Base-by-base conservation (phyloP, 495 filamentous ascomycete species). In the Aspergillus kassunensis region DNA sequence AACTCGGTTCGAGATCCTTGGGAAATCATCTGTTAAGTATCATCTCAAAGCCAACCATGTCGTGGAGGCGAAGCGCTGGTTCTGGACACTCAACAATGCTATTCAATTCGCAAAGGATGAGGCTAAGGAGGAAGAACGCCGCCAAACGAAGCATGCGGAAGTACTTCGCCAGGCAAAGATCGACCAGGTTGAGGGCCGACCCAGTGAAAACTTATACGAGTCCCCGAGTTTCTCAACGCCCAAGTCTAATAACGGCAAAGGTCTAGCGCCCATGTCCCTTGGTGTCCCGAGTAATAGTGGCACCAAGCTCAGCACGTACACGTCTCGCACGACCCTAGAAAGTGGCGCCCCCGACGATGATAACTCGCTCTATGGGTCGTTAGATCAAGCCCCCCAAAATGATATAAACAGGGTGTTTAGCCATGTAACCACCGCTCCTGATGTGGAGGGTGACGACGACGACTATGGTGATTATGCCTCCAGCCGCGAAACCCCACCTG, bases 51-150 rank as follows among this genome's bases (percentile, higher is more conserved):
- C 93, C 0, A 97, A 97, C 58, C 93, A 98, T 69, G 84, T 95
- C 19, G 70, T 73, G 12, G 71, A 79, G 53, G 76, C 72, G 36
- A 77, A 76, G 55, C 72, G 71, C 30, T 78, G 93, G 93, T 97
- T 90, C 66, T 98, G 93, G 93, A 89, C 93, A 9, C 76, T 98
- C 49, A 98, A 97, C 69, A 98, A 98, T 69, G 91, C 93, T 23
- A 98, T 98, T 46, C 93, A 97, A 66, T 97, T 89, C 87, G 83
- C 89, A 48, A 98, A 97, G 66, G 93, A 98, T 62, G 95, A 97
- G 68, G 91, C 90, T 6, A 90, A 86, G 58, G 87, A 91, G 64
- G 91, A 95, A 58, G 89, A 95, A 54, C 80, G 73, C 45, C 81
- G 87, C 49, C 84, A 84, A 30, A 79, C 80, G 23, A 84, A 81